Evolutionary conservation across 2,329 filamentous ascomycete genomes (phyloP), one percentile per base, ranked within the genome.

Genomic region (Stagonosporopsis rhizophila): DNA sequence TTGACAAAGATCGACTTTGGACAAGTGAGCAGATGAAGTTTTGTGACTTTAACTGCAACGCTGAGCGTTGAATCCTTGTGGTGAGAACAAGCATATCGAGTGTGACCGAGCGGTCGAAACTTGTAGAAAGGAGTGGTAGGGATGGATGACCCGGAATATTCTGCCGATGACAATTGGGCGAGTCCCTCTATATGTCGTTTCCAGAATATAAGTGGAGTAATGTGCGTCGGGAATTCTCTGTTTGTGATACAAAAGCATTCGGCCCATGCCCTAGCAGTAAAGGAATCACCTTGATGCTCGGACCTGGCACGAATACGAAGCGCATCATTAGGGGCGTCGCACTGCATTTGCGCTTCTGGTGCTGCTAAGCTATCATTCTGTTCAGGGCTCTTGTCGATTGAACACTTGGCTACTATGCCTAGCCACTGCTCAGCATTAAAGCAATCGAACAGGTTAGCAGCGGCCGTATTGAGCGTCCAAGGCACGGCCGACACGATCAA

Each of bases 1-100:
- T 67, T 9, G 65, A 69, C 19, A 62, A 49, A 8, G 38, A 11
- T 17, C 56, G 61, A n/a, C 8, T 17, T 4, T 59, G 52, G 32
- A 30, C 42, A 28, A 56, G 25, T n/a, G 39, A 40, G 5, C 19
- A 32, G n/a, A 32, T 2, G n/a, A 38, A 4, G 9, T 20, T 37
- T 20, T n/a, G 22, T 28, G 39, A 8, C 4, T 22, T 39, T 23
- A 44, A 15, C 12, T 38, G 49, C 22, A 55, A 12, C 14, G 53
- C 27, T 23, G 48, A 47, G 28, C 44, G 49, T 34, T 35, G 48
- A 19, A 39, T 19, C 22, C 28, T 48, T 11, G 38, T 32, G 8
- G 27, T 49, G 5, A 45, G 19, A 11, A 34, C 14, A 12, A 59
- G 23, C 57, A 66, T 65, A 9, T 6, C 50, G 35, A 17, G 20